Conservation (phyloP, 1,284 basidiomycete species). For the Thelephora terrestris region DNA sequence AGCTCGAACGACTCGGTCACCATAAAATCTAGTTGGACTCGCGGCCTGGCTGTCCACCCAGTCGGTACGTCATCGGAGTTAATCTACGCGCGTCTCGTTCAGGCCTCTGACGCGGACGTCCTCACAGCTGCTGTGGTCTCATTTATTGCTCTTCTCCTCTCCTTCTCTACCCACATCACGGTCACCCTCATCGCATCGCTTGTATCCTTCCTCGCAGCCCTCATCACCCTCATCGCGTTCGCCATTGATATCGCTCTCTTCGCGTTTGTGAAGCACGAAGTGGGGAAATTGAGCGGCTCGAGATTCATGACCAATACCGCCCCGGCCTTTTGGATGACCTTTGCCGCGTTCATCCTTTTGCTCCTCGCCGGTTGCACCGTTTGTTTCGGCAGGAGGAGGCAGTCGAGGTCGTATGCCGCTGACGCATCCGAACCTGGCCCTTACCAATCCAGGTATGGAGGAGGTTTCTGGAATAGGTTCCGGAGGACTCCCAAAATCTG, state of each 20-base stretch:
- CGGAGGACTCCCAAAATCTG: not conserved
- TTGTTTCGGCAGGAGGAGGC: slow-evolving; percentile 53
- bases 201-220: slow-evolving; percentile 53
- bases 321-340: slow-evolving; percentile 66
- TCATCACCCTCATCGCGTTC: slow-evolving; percentile 59
- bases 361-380: slow-evolving; percentile 56
- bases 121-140: slow-evolving; percentile 48
- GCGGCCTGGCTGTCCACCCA: slow-evolving; percentile 62
- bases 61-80: slow-evolving; percentile 38
- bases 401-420: slow-evolving; percentile 32
- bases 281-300: slow-evolving; percentile 36
- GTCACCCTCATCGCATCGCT: slow-evolving; percentile 51
- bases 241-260: slow-evolving; percentile 67
- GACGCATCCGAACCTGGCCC: slow-evolving; percentile 8
- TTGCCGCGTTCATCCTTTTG: slow-evolving; percentile 54
- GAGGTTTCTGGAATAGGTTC: slow-evolving; percentile 3
- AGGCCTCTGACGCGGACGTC: not conserved
- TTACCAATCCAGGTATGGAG: not conserved
- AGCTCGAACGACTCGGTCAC: slow-evolving; percentile 23
- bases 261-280: slow-evolving; percentile 46
- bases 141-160: slow-evolving; percentile 51
- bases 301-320: slow-evolving; percentile 39
- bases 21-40: slow-evolving; percentile 54
- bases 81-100: not conserved
- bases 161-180: slow-evolving; percentile 51